A percentile compares a stretch with the other conserved stretches of the same genome.
These are phyloP conservation scores for Colletotrichum caudatum DNA, from an alignment of 2,329 filamentous ascomycete species.

Conservation along the genomic window DNA sequence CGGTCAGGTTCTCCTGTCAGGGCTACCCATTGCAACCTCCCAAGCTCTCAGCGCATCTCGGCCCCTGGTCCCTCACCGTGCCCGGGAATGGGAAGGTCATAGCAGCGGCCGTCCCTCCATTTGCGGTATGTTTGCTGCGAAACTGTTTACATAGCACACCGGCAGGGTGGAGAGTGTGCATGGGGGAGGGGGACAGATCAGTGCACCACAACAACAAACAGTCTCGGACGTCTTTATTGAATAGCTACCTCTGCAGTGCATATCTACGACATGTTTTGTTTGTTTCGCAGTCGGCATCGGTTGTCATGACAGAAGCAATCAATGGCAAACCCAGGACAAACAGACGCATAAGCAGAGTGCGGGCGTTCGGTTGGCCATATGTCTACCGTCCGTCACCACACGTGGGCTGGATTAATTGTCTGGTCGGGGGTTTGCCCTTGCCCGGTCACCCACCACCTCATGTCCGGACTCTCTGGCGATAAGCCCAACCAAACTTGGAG, in stretches of 20 bases:
- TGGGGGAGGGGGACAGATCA: neutral
- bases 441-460: neutral
- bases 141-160: neutral
- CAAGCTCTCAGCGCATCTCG: neutral
- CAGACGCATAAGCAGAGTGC: neutral
- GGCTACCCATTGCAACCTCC: constrained; percentile 9
- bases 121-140: neutral
- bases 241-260: neutral
- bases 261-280: constrained; percentile 5
- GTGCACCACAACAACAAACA: neutral
- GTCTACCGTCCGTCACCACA: neutral
- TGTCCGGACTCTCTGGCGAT: neutral
- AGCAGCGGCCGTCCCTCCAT: constrained; percentile 11
- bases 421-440: no score
- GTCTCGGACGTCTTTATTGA: neutral
- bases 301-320: constrained; percentile 26
- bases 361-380: neutral
- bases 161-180: neutral
- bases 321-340: neutral
- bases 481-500: neutral
- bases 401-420: neutral
- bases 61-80: neutral
- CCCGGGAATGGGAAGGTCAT: neutral
- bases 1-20: neutral
- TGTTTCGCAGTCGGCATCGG: constrained; percentile 1